phyloP scores from a whole-genome alignment of 208 protist species.

The Phytomonas serpens region DNA sequence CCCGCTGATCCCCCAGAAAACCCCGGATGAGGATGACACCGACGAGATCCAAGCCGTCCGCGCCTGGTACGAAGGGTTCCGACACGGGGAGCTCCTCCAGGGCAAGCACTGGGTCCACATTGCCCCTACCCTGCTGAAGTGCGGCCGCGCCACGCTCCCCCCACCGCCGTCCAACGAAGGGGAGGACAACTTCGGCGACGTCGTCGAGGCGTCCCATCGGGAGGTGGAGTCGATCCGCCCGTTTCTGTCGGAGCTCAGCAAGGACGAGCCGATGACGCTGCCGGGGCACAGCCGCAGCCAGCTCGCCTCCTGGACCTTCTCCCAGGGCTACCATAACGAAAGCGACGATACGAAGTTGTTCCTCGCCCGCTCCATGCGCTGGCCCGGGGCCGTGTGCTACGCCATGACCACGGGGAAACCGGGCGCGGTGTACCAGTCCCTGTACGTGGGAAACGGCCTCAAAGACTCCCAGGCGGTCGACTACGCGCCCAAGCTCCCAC shows the following conservation, averaged over 20 bases:
- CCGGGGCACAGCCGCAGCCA: slow-evolving; percentile 64
- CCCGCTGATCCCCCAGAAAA: slow-evolving; percentile 72
- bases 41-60: slow-evolving; percentile 49
- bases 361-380: slow-evolving; percentile 67
- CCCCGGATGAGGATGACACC: slow-evolving; percentile 71
- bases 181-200: slow-evolving; percentile 17
- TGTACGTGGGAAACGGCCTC: slow-evolving; percentile 82
- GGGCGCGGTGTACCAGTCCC: slow-evolving; percentile 58
- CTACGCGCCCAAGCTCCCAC: slow-evolving; percentile 57
- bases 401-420: slow-evolving; percentile 61
- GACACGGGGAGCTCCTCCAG: slow-evolving; percentile 82
- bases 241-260: slow-evolving; percentile 69
- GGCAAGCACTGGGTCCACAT: slow-evolving; percentile 88
- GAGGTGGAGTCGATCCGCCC: slow-evolving; percentile 77
- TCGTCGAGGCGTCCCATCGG: slow-evolving; percentile 14
- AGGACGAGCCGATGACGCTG: slow-evolving; percentile 62
- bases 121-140: slow-evolving; percentile 58
- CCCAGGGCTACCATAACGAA: slow-evolving; percentile 73
- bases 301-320: slow-evolving; percentile 81
- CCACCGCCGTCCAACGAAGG: slow-evolving; percentile 16
- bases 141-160: slow-evolving; percentile 46
- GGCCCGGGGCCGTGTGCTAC: slow-evolving; percentile 83
- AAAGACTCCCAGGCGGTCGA: slow-evolving; percentile 51
- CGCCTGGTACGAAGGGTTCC: slow-evolving; percentile 77
- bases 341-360: slow-evolving; percentile 59